phyloP scores from a whole-genome alignment of 208 protist genomes.

The Acanthamoeba royreba region DNA sequence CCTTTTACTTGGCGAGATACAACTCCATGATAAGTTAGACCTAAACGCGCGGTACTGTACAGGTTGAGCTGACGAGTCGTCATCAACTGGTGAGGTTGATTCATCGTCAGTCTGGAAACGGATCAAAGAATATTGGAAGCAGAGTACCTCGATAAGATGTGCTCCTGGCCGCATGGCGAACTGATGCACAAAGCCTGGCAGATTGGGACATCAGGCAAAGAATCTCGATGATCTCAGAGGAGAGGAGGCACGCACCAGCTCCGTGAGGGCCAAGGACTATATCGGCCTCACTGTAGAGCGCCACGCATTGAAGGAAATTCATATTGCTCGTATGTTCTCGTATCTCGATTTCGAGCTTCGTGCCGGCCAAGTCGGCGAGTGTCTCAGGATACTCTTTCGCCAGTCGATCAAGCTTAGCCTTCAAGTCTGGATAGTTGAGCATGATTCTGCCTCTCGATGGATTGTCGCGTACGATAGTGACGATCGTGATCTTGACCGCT shows the following conservation, averaged over 20 bases:
- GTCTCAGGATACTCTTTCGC: too few species aligned
- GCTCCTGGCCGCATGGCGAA: background rate
- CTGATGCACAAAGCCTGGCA: background rate
- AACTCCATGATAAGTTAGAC: background rate
- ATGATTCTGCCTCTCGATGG: too few species aligned
- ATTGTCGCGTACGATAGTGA: too few species aligned
- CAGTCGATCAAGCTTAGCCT: too few species aligned
- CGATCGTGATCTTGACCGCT: too few species aligned
- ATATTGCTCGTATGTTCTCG: background rate
- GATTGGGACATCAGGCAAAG: background rate
- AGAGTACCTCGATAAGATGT: conserved; percentile 14
- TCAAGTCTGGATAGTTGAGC: too few species aligned
- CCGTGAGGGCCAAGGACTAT: conserved; percentile 20
- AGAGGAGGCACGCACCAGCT: background rate
- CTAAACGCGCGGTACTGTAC: background rate
- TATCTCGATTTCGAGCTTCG: background rate
- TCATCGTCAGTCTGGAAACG: background rate
- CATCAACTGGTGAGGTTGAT: background rate
- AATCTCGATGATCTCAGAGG: background rate
- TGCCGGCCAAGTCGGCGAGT: too few species aligned
- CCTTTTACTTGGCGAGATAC: background rate
- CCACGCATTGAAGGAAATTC: background rate
- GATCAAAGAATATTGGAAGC: background rate
- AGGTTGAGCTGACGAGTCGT: conserved; percentile 11
- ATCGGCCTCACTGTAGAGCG: background rate